Base-by-base conservation (phyloP, 1,284 basidiomycete species). In the Moesziomyces sp. region DNA sequence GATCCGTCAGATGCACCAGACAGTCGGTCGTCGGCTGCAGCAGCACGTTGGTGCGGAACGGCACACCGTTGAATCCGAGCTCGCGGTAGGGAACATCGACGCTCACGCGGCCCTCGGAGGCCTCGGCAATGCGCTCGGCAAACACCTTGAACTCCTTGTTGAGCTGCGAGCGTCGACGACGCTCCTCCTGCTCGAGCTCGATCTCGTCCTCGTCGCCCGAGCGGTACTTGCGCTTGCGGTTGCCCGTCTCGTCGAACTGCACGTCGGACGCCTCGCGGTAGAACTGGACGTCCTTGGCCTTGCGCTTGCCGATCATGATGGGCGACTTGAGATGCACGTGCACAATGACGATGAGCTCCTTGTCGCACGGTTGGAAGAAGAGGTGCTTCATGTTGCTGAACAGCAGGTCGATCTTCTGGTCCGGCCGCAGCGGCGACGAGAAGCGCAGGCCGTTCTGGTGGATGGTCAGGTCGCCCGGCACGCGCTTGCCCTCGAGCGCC, bases 141-240 rank as follows among this genome's bases (percentile, higher is more conserved):
- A 98, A 99, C 23, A 89, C 87, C 84, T 93, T 95, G 86, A 99
- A 96, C 84, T 97, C 93, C 84, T 92, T 94, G 88, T 99, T 99
- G 43, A 98, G 87, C 85, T 92, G 88, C 58, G 92, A 91, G 54
- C 95, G 87, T 26, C 93, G 90, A 84, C 92, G 92, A 60, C 95
- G 88, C 85, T 99, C 97, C 84, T 96, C 94, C 84, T 98, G 96
- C 84, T 99, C 97, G 85, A 97, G 91, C 87, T 99, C 96, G 72
- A 99, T 95, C 86, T 99, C 97, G 84, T 99, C 97, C 85, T 99
- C 97, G 83, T 99, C 97, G 44, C 96, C 96, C 81, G 97, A 97
- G 58, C 95, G 90, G 75, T 96, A 93, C 86, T 97, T 95, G 66
- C 97, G 90, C 85, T 98, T 99, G 76, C 94, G 90, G 83, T 98